phyloP scores from a whole-genome alignment of 2,329 filamentous ascomycete species.

The Hymenoscyphus infarciens region DNA sequence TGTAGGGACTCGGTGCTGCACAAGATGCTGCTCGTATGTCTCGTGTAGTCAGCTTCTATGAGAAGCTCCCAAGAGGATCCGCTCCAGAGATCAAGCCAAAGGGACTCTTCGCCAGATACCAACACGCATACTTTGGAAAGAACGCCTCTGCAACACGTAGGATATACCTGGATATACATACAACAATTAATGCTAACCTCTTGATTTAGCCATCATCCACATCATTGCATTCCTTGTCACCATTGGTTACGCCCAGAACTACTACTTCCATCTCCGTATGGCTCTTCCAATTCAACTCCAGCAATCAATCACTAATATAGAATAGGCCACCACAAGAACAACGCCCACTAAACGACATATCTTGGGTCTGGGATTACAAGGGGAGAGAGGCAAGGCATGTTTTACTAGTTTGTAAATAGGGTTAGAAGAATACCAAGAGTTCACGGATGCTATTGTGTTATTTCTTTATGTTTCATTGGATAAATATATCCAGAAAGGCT shows the following conservation, averaged over 20 bases:
- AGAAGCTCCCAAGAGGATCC: conserved; percentile 90
- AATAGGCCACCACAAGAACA: conserved; percentile 99
- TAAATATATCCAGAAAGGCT: neutral
- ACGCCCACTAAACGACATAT: conserved; percentile 72
- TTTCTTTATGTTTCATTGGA: neutral
- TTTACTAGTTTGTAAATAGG: conserved; percentile 35
- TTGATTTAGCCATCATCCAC: conserved; percentile 74
- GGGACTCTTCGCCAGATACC: conserved; percentile 85
- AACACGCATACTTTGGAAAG: conserved; percentile 91
- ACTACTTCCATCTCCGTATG: conserved; percentile 99
- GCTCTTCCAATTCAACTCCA: conserved; percentile 29
- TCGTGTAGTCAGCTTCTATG: conserved; percentile 97
- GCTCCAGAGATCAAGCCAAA: conserved; percentile 79
- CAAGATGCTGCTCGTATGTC: conserved; percentile 98
- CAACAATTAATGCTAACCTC: conserved; percentile 12
- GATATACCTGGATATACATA: conserved; percentile 39
- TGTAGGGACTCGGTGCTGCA: conserved; percentile 86
- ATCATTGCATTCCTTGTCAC: conserved; percentile 72
- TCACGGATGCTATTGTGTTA: conserved; percentile 4
- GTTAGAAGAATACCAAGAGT: conserved; percentile 24
- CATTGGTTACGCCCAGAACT: conserved; percentile 94
- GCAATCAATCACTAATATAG: conserved; percentile 25
- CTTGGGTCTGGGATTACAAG: neutral
- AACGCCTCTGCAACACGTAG: conserved; percentile 85
- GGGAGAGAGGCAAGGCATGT: conserved; percentile 16